Conservation (phyloP, 2,329 filamentous ascomycete species). For the Beauveria brongniartii region DNA sequence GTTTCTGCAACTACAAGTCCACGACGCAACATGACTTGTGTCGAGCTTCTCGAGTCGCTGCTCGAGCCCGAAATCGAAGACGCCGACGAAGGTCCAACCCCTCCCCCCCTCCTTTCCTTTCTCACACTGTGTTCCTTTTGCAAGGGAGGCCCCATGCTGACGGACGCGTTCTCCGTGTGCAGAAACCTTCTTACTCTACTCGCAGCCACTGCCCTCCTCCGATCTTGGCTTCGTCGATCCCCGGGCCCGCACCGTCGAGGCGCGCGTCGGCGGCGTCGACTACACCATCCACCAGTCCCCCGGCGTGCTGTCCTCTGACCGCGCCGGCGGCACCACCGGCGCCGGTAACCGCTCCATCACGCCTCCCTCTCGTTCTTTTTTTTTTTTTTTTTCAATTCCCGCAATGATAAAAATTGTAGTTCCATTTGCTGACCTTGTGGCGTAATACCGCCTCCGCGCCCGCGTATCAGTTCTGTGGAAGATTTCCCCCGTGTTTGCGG, state of each 20-base stretch:
- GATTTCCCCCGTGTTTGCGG: conserved; percentile 73
- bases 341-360: conserved; percentile 29
- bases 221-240: conserved; percentile 82
- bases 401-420: background rate
- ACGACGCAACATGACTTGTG: background rate
- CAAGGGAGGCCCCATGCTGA: background rate
- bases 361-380: background rate
- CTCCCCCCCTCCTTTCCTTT: background rate
- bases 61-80: conserved; percentile 39
- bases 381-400: background rate
- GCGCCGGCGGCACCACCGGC: conserved; percentile 52
- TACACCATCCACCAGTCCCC: conserved; percentile 78
- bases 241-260: conserved; percentile 53
- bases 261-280: conserved; percentile 62
- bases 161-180: background rate
- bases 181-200: conserved; percentile 89
- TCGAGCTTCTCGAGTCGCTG: conserved; percentile 18
- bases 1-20: background rate
- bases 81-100: conserved; percentile 36
- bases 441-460: too few species aligned
- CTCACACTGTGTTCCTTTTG: background rate
- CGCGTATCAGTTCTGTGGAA: conserved; percentile 69
- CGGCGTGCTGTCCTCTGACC: conserved; percentile 66
- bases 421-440: background rate
- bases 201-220: conserved; percentile 62